Conservation (phyloP, 495 filamentous ascomycete genomes). For the Evernia prunastri region DNA sequence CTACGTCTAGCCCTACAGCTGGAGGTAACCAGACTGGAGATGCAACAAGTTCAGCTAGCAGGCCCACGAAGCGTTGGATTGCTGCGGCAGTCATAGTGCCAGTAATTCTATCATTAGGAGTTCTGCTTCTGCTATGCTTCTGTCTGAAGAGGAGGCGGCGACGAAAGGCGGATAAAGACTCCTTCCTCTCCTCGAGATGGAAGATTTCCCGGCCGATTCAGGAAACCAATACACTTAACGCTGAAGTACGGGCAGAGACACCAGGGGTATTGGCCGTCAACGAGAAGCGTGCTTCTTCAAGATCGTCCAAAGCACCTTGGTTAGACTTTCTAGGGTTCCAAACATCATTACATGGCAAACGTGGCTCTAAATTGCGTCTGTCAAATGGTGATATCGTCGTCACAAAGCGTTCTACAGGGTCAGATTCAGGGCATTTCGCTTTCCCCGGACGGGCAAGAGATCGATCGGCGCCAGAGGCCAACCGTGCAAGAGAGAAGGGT, state of each 20-base stretch:
- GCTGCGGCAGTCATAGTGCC: constrained; percentile 42
- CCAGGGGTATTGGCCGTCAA: neutral
- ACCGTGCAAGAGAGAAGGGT: constrained; percentile 11
- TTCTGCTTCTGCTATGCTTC: constrained; percentile 39
- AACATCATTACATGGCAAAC: constrained; percentile 1
- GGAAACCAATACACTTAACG: neutral
- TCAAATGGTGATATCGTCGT: constrained; percentile 9
- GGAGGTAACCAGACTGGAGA: neutral
- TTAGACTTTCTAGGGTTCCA: constrained; percentile 12
- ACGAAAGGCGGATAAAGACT: neutral
- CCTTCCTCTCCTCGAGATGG: neutral
- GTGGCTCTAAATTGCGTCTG: constrained; percentile 10
- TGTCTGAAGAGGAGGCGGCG: constrained; percentile 35
- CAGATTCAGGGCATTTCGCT: constrained; percentile 15
- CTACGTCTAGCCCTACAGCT: neutral
- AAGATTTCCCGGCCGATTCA: constrained; percentile 11
- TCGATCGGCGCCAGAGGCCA: constrained; percentile 7
- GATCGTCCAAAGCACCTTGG: constrained; percentile 15
- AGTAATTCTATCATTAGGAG: constrained; percentile 32
- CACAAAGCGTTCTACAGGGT: neutral
- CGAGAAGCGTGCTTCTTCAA: constrained; percentile 9
- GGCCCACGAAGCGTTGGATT: constrained; percentile 37
- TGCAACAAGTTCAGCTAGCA: constrained; percentile 9
- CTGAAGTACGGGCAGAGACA: neutral
- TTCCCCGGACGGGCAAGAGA: neutral